A percentile compares a stretch with the other conserved stretches of the same genome.
Evolutionary conservation across 2,329 filamentous ascomycete species (phyloP).

Genomic region (Rhytidhysteron rufulum): DNA sequence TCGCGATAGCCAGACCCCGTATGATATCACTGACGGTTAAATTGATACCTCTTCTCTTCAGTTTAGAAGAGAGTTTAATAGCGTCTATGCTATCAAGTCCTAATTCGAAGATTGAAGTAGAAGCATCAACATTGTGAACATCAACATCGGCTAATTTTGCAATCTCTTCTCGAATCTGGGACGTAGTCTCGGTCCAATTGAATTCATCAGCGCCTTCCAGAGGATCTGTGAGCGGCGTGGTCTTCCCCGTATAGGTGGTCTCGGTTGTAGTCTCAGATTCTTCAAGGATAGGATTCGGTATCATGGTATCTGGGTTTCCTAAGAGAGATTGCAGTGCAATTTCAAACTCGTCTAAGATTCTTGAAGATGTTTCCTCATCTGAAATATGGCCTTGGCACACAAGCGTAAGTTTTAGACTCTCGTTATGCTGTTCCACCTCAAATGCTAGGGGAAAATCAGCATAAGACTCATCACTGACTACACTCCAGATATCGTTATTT

Average conservation of each 20-base stretch:
- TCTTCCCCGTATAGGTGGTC: neutral
- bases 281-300: neutral
- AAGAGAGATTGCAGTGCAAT: constrained; percentile 34
- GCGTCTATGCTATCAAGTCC: constrained; percentile 90
- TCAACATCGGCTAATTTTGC: constrained; percentile 57
- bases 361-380: constrained; percentile 28
- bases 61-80: constrained; percentile 73
- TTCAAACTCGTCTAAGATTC: constrained; percentile 44
- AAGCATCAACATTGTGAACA: constrained; percentile 49
- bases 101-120: constrained; percentile 70
- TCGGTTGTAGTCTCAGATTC: neutral
- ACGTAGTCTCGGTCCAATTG: constrained; percentile 56
- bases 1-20: constrained; percentile 63
- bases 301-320: constrained; percentile 23
- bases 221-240: constrained; percentile 1
- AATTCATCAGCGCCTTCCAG: constrained; percentile 37
- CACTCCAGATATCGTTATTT: constrained; percentile 51
- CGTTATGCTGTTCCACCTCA: constrained; percentile 60
- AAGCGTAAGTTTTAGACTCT: constrained; percentile 54
- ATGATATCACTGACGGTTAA: constrained; percentile 76
- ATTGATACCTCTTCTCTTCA: constrained; percentile 58
- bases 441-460: constrained; percentile 75
- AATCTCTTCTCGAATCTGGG: constrained; percentile 58
- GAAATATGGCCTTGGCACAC: constrained; percentile 53
- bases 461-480: constrained; percentile 35